A percentile compares a stretch with the other conserved stretches of the same genome.
These are phyloP conservation scores for Dendrothele bispora DNA, from an alignment of 768 basidiomycete species.

Conservation along the genomic window DNA sequence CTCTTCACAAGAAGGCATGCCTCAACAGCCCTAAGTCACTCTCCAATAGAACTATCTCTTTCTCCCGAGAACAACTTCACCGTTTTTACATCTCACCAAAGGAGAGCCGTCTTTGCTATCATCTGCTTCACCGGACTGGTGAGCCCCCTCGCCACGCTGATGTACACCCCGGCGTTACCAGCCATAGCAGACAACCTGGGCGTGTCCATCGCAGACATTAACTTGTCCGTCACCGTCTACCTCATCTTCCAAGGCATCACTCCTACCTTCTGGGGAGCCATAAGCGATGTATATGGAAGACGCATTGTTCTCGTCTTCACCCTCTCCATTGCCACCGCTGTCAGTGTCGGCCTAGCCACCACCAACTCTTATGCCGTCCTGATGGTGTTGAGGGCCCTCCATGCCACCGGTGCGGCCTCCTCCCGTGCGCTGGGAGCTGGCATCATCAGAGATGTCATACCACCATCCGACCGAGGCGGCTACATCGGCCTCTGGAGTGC, in stretches of 20 bases:
- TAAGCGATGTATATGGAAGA: conserved; percentile 3
- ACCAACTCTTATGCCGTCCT: conserved; percentile 2
- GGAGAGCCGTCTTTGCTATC: neutral
- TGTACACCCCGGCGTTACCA: conserved; percentile 6
- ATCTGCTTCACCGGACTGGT: conserved; percentile 4
- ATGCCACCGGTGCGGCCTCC: neutral
- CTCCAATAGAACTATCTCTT: too few species aligned
- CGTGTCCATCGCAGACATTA: conserved; percentile 1
- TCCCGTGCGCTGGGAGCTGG: conserved; percentile 5
- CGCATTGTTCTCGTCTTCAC: conserved; percentile 2
- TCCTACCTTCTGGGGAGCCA: neutral
- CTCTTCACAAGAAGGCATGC: too few species aligned
- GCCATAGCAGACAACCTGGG: conserved; percentile 1
- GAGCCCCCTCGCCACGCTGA: neutral
- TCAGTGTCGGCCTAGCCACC: neutral
- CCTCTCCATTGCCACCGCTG: neutral
- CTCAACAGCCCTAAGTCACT: too few species aligned
- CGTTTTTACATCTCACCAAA: neutral
- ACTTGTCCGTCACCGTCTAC: conserved; percentile 5
- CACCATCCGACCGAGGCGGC: neutral
- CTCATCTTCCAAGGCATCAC: conserved; percentile 2
- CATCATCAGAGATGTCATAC: conserved; percentile 1
- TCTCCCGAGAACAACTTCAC: too few species aligned
- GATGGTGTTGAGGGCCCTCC: neutral
- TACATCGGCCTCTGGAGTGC: conserved; percentile 2